A percentile compares a stretch with the other conserved stretches of the same genome.
Evolutionary conservation across 2,329 filamentous ascomycete species (phyloP).

Genomic region (Shiraia bambusicola): DNA sequence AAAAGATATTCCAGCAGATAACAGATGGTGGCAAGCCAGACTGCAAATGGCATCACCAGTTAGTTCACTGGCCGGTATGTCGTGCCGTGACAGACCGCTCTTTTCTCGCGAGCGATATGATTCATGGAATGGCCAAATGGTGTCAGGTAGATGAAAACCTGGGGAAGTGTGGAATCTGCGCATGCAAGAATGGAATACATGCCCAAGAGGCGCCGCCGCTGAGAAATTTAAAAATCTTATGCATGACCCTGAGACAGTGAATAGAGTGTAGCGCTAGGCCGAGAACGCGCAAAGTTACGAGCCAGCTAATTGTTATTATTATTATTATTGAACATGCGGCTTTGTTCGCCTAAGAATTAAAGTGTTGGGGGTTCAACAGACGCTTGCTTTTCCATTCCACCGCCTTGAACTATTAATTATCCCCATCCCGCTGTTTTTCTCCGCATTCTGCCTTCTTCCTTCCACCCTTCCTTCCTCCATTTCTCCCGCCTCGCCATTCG

Average conservation of each 20-base stretch:
- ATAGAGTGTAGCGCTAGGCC: slow-evolving; percentile 23
- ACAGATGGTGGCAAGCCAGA: too few species aligned
- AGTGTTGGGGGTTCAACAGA: slow-evolving; percentile 30
- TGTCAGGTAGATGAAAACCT: slow-evolving; percentile 17
- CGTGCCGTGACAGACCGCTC: slow-evolving; percentile 22
- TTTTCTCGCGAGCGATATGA: slow-evolving; percentile 10
- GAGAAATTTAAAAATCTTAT: slow-evolving; percentile 13
- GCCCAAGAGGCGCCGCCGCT: slow-evolving; percentile 28
- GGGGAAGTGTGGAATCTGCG: too few species aligned
- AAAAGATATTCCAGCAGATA: too few species aligned
- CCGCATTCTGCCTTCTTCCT: slow-evolving; percentile 15
- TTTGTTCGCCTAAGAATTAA: slow-evolving; percentile 30
- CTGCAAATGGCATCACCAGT: slow-evolving; percentile 28
- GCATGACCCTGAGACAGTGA: slow-evolving; percentile 22
- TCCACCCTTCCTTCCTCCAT: slow-evolving; percentile 15
- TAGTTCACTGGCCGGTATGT: slow-evolving; percentile 12
- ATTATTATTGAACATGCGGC: slow-evolving; percentile 29
- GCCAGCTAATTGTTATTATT: too few species aligned
- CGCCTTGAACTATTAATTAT: slow-evolving; percentile 28
- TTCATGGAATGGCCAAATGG: slow-evolving; percentile 5
- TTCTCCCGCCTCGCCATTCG: slow-evolving; percentile 15
- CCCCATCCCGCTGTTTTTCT: slow-evolving; percentile 14
- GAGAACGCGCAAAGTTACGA: slow-evolving; percentile 21
- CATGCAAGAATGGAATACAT: too few species aligned
- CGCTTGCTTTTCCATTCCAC: slow-evolving; percentile 24